phyloP scores from a whole-genome alignment of 2,329 filamentous ascomycete species.

The Stagonosporopsis vannaccii region DNA sequence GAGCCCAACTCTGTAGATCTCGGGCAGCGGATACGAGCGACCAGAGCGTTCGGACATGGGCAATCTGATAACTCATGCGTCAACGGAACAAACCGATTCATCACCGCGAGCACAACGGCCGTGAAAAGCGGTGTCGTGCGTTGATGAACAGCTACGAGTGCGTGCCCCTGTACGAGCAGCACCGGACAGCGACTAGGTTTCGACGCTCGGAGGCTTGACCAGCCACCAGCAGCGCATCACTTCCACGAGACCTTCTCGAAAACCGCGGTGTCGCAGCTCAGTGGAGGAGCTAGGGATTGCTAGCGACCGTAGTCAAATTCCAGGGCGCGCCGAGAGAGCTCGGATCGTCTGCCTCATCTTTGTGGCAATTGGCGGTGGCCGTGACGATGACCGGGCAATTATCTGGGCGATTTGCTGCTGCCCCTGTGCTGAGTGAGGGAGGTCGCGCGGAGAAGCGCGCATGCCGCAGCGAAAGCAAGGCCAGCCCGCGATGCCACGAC shows the following conservation, averaged over 20 bases:
- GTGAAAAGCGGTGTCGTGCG: slow-evolving; percentile 19
- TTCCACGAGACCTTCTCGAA: slow-evolving; percentile 47
- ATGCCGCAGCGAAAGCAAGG: slow-evolving; percentile 12
- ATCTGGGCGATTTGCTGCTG: slow-evolving; percentile 18
- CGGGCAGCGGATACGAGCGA: slow-evolving; percentile 26
- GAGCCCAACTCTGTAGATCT: slow-evolving; percentile 35
- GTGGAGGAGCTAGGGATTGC: slow-evolving; percentile 22
- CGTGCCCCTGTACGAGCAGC: slow-evolving; percentile 9
- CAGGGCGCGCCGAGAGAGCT: slow-evolving; percentile 21
- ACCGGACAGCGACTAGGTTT: slow-evolving; percentile 2
- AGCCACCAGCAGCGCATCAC: slow-evolving; percentile 38
- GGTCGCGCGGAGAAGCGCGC: slow-evolving; percentile 34
- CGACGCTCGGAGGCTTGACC: slow-evolving; percentile 12
- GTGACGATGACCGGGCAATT: slow-evolving; percentile 37
- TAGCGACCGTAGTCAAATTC: slow-evolving; percentile 22
- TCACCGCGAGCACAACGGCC: slow-evolving; percentile 3
- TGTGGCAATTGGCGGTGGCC: slow-evolving; percentile 28
- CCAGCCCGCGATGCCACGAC: slow-evolving; percentile 11
- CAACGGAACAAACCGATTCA: slow-evolving; percentile 6
- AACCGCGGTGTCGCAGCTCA: slow-evolving; percentile 22
- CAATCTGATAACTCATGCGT: slow-evolving; percentile 7
- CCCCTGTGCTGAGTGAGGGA: no score
- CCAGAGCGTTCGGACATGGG: not conserved
- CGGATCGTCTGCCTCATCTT: slow-evolving; percentile 30
- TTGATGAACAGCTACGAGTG: slow-evolving; percentile 1